These are phyloP conservation scores for Coprinopsis cinerea DNA, from an alignment of 768 basidiomycete genomes.

Conservation along the genomic window DNA sequence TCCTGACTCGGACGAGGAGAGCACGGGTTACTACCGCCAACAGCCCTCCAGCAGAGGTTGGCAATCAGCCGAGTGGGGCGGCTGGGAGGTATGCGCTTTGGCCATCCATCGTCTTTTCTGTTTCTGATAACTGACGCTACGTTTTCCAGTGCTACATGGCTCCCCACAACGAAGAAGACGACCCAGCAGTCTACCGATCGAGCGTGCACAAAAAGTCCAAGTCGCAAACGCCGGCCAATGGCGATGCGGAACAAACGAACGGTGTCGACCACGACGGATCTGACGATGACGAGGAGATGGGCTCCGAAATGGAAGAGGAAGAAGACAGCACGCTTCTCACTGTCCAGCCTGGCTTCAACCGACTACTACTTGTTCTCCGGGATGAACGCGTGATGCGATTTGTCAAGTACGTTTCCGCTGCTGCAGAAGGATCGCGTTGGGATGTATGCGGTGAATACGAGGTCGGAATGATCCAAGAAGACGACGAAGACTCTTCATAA, in stretches of 20 bases:
- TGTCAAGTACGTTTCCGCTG: conserved; percentile 90
- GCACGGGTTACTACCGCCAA: conserved; percentile 7
- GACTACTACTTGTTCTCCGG: conserved; percentile 79
- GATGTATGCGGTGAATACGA: conserved; percentile 92
- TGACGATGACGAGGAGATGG: conserved; percentile 13
- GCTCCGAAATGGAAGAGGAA: conserved; percentile 45
- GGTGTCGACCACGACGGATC: neutral
- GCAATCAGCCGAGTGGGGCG: conserved; percentile 79
- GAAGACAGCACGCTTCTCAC: conserved; percentile 79
- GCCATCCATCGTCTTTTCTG: conserved; percentile 7
- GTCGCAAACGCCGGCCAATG: conserved; percentile 15
- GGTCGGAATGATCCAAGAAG: conserved; percentile 72
- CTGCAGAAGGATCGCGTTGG: conserved; percentile 88
- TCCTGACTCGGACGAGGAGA: conserved; percentile 22
- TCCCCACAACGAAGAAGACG: conserved; percentile 90
- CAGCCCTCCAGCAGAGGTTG: conserved; percentile 36
- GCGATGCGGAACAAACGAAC: neutral
- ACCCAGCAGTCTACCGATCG: conserved; percentile 88
- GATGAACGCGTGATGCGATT: conserved; percentile 94
- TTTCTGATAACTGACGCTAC: conserved; percentile 4
- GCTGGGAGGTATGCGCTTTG: conserved; percentile 73
- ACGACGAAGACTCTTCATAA: conserved; percentile 28
- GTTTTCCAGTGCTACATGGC: conserved; percentile 81
- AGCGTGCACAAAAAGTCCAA: conserved; percentile 41
- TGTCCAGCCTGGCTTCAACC: conserved; percentile 86